phyloP scores from a whole-genome alignment of 2,329 filamentous ascomycete species.

The Claviceps monticola region DNA sequence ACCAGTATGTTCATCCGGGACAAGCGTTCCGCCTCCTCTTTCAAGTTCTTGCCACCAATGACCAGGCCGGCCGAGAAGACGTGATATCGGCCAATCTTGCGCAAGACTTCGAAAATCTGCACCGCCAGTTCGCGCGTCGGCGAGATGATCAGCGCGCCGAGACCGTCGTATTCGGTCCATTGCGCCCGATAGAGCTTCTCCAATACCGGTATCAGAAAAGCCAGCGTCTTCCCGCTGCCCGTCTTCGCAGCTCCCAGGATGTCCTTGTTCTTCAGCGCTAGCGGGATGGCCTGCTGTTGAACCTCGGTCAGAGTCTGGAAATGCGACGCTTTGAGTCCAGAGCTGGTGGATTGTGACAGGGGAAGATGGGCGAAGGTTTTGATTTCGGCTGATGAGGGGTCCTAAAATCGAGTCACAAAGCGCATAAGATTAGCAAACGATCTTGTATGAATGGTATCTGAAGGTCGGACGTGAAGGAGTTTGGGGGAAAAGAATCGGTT shows the following conservation, averaged over 20 bases:
- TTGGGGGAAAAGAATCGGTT: neutral
- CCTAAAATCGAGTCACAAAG: slow-evolving; percentile 24
- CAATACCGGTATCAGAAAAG: slow-evolving; percentile 81
- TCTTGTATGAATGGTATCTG: no score
- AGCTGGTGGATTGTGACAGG: slow-evolving; percentile 64
- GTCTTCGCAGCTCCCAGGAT: slow-evolving; percentile 93
- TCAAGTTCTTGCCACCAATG: slow-evolving; percentile 83
- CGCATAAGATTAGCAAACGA: neutral
- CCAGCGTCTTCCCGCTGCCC: slow-evolving; percentile 86
- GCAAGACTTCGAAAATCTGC: slow-evolving; percentile 89
- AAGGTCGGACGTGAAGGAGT: neutral
- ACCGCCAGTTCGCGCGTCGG: slow-evolving; percentile 91
- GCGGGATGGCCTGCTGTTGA: slow-evolving; percentile 76
- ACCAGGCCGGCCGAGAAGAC: slow-evolving; percentile 84
- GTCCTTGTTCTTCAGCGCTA: slow-evolving; percentile 73
- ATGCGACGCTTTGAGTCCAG: slow-evolving; percentile 72
- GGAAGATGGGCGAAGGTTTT: slow-evolving; percentile 73
- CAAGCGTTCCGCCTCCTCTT: slow-evolving; percentile 73
- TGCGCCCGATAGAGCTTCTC: slow-evolving; percentile 81
- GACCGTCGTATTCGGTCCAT: slow-evolving; percentile 82
- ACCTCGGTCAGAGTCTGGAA: slow-evolving; percentile 87
- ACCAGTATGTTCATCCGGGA: slow-evolving; percentile 94
- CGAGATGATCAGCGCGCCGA: slow-evolving; percentile 85
- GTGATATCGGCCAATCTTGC: slow-evolving; percentile 81
- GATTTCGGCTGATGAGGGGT: slow-evolving; percentile 42